A percentile compares a stretch with the other conserved stretches of the same genome.
These are phyloP conservation scores for Orbilia quercus DNA, from an alignment of 2,329 filamentous ascomycete species.

Conservation along the genomic window DNA sequence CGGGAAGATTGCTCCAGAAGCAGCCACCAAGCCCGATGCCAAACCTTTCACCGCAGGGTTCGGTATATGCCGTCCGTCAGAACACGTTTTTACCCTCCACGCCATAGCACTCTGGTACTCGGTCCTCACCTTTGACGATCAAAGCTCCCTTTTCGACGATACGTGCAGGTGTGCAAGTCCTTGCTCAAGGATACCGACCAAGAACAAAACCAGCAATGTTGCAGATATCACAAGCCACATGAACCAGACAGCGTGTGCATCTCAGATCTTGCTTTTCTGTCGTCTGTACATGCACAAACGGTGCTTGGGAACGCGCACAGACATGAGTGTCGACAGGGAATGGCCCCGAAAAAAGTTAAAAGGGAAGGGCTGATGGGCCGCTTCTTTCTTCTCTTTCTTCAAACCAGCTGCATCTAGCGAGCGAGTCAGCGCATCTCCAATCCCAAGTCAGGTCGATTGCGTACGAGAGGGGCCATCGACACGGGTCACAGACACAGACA, in stretches of 20 bases:
- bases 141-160: constrained; percentile 26
- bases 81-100: constrained; percentile 38
- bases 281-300: too few species aligned
- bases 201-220: neutral
- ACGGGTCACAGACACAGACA: too few species aligned
- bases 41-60: constrained; percentile 38
- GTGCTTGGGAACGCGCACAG: constrained; percentile 21
- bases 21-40: constrained; percentile 22
- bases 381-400: constrained; percentile 4
- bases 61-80: constrained; percentile 49
- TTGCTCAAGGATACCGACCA: too few species aligned
- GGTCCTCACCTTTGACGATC: constrained; percentile 37
- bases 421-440: constrained; percentile 36
- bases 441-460: constrained; percentile 35
- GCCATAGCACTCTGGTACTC: constrained; percentile 27
- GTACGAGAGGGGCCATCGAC: constrained; percentile 17
- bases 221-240: constrained; percentile 13
- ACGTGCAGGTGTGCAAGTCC: too few species aligned
- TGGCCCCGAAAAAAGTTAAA: neutral
- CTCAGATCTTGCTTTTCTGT: neutral
- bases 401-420: constrained; percentile 8
- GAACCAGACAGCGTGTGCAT: too few species aligned
- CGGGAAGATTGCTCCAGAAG: constrained; percentile 38
- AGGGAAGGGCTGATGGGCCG: constrained; percentile 25
- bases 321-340: constrained; percentile 2